Evolutionary conservation across 768 basidiomycete genomes (phyloP), one percentile per base, ranked within the genome.

Genomic region (Naganishia randhawae): DNA sequence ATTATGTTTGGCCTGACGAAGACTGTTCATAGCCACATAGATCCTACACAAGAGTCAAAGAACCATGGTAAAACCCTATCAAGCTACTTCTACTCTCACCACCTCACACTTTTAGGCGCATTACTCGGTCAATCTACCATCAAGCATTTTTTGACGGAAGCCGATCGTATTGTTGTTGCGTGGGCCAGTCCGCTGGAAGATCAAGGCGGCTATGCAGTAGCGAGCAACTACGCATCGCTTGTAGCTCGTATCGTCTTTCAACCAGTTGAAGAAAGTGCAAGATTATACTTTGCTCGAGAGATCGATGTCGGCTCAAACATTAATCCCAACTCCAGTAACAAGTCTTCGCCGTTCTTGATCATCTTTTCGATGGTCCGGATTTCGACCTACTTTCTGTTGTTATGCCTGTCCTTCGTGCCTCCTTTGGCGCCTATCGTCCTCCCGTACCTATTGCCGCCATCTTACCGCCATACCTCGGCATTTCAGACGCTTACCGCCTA

Each of bases 111-210:
- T 7, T 89, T 92, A 0, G 79, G 86, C 61, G 90, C 89, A 0
- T 90, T 98, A 86, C 92, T 92, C 25, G 83, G 83, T 0, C 96
- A 98, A 77, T 92, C 90, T 0, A 71, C 96, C 2, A 83, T 97
- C 71, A 99, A 99, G 78, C 96, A 98, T 78, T 85, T 97, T 71
- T 82, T 99, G 31, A 98, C 95, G 0, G 96, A 98, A 75, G 92
- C 91, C 3, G 96, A 99, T 78, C 92, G 96, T 74, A 82, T 98
- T 50, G 84, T 95, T 13, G 83, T 99, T 19, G 90, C 91, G 0
- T 86, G 85, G 77, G 86, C 91, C 74, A 92, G 92, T 68, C 87
- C 89, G 33, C 81, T 95, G 57, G 83, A 86, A 52, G 89, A 94
- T 76, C 93, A 97, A 80, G 95, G 92, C 4, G 94, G 92, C 1